These are phyloP conservation scores for Rubroboletus pulcherrimus DNA, from an alignment of 768 basidiomycete species.

Conservation along the genomic window DNA sequence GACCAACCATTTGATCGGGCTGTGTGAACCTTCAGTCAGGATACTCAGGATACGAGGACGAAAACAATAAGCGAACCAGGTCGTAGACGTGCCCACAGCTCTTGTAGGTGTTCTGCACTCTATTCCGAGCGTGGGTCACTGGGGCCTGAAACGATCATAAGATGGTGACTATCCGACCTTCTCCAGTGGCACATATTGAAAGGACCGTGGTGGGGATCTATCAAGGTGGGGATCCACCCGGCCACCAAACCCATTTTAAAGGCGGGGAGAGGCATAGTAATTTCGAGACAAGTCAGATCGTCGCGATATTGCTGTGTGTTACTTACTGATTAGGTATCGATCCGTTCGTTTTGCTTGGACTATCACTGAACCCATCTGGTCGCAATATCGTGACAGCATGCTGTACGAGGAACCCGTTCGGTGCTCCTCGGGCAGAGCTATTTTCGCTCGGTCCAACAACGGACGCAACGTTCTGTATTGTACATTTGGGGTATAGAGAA, in stretches of 20 bases:
- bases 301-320: slow-evolving; percentile 21
- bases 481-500: slow-evolving; percentile 21
- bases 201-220: slow-evolving; percentile 19
- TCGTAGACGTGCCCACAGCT: slow-evolving; percentile 52
- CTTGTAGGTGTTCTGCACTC: slow-evolving; percentile 62
- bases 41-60: slow-evolving; percentile 5
- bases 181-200: slow-evolving; percentile 65
- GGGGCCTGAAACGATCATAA: slow-evolving; percentile 8
- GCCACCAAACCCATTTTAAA: slow-evolving; percentile 24
- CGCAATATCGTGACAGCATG: slow-evolving; percentile 20
- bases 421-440: slow-evolving; percentile 31
- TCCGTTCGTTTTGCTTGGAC: slow-evolving; percentile 17
- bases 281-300: slow-evolving; percentile 22
- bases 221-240: not conserved
- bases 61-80: slow-evolving; percentile 39
- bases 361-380: slow-evolving; percentile 19
- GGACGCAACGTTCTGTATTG: slow-evolving; percentile 14
- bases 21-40: slow-evolving; percentile 26
- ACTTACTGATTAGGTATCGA: slow-evolving; percentile 25
- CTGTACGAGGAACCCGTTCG: slow-evolving; percentile 26
- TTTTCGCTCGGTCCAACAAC: slow-evolving; percentile 19
- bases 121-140: slow-evolving; percentile 25
- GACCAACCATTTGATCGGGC: slow-evolving; percentile 59
- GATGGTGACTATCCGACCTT: slow-evolving; percentile 45
- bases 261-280: slow-evolving; percentile 13